Conservation (phyloP, 1,284 basidiomycete genomes). For the Naganishia sp. region DNA sequence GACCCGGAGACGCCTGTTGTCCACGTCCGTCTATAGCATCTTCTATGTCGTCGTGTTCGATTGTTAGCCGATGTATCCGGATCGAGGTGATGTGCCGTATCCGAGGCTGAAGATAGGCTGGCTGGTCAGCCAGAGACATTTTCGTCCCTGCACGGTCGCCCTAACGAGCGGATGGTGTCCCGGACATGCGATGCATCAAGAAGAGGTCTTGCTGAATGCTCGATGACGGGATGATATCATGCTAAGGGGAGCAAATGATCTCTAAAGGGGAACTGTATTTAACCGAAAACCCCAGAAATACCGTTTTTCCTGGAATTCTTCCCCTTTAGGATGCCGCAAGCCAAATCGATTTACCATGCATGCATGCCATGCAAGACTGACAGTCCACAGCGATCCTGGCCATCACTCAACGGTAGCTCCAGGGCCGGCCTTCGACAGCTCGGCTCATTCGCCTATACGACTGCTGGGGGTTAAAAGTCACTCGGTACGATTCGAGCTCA, state of each 20-base stretch:
- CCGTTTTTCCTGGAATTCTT: no score
- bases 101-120: conserved; percentile 28
- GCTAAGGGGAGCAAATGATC: background rate
- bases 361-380: background rate
- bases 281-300: no score
- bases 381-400: background rate
- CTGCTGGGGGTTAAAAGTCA: no score
- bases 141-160: background rate
- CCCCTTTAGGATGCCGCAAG: no score
- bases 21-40: background rate
- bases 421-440: no score
- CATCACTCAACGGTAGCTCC: background rate
- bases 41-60: background rate
- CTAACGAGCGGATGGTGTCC: background rate
- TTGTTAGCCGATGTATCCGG: conserved; percentile 26
- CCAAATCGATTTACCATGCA: background rate
- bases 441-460: no score
- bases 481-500: no score
- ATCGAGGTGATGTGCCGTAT: conserved; percentile 34
- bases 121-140: conserved; percentile 15
- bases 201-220: background rate
- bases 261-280: background rate
- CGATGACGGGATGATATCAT: conserved; percentile 13
- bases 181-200: background rate
- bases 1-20: background rate